Evolutionary conservation across 2,329 filamentous ascomycete species (phyloP).

Genomic region (Neobulgaria alba): DNA sequence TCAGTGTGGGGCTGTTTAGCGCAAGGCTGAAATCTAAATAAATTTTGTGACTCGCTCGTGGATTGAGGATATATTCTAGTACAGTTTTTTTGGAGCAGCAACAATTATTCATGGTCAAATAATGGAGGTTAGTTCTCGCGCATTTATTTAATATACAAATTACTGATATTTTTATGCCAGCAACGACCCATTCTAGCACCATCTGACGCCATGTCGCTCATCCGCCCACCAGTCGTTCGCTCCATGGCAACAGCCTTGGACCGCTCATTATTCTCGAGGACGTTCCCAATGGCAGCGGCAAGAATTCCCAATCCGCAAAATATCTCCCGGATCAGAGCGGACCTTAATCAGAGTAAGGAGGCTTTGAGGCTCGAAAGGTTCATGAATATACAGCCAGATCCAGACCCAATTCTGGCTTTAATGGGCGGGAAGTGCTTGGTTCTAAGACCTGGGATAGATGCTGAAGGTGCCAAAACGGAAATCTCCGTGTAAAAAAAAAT

Average conservation of each 20-base stretch:
- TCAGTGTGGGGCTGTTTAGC: too few species aligned
- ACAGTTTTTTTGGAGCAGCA: too few species aligned
- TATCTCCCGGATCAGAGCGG: slow-evolving; percentile 62
- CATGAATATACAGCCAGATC: slow-evolving; percentile 53
- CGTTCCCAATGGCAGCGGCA: slow-evolving; percentile 68
- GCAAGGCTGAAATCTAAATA: too few species aligned
- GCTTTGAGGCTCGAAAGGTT: slow-evolving; percentile 57
- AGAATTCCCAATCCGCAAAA: slow-evolving; percentile 66
- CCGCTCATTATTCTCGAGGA: slow-evolving; percentile 72
- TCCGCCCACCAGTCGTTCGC: slow-evolving; percentile 74
- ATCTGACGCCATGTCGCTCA: slow-evolving; percentile 44
- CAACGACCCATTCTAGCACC: too few species aligned
- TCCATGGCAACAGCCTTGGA: slow-evolving; percentile 69
- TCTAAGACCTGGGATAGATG: slow-evolving; percentile 46
- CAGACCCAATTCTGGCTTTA: slow-evolving; percentile 42
- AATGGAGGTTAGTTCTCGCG: too few species aligned
- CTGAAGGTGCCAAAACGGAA: slow-evolving; percentile 34
- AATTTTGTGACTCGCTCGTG: too few species aligned
- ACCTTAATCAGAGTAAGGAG: slow-evolving; percentile 57
- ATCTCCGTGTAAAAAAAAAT: not conserved
- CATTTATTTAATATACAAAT: too few species aligned
- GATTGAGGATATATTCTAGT: too few species aligned
- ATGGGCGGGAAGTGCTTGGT: slow-evolving; percentile 54
- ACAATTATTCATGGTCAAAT: too few species aligned
- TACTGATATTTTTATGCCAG: too few species aligned